Evolutionary conservation across 1,139 yeast species (phyloP).

Genomic region (Geotrichum reessii): DNA sequence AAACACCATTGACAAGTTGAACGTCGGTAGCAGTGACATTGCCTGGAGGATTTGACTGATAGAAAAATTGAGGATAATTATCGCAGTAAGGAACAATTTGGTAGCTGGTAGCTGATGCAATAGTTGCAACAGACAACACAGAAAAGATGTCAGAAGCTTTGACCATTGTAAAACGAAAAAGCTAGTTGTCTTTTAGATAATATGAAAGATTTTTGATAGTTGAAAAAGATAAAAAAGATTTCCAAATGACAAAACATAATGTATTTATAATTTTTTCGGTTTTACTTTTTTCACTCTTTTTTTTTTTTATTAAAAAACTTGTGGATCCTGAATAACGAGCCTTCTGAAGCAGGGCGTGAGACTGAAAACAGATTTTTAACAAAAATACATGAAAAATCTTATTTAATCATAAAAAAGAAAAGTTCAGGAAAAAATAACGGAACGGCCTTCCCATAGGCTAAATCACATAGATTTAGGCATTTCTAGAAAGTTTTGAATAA

Average conservation of each 20-base stretch:
- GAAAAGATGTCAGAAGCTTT: not conserved
- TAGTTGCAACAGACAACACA: not conserved
- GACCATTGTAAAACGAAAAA: not conserved
- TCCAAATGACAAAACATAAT: too few relatives aligned
- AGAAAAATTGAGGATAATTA: not conserved
- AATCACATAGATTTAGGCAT: too few relatives aligned
- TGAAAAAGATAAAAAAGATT: not conserved
- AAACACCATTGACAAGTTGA: slow-evolving; percentile 5
- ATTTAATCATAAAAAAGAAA: too few relatives aligned
- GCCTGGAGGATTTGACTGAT: slow-evolving; percentile 2
- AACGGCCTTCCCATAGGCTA: too few relatives aligned
- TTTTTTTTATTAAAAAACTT: too few relatives aligned
- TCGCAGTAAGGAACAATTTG: slow-evolving; percentile 3
- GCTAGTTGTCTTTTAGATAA: not conserved
- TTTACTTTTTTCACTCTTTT: too few relatives aligned
- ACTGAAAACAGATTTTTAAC: too few relatives aligned
- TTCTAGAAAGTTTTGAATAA: too few relatives aligned
- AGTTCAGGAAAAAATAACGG: too few relatives aligned
- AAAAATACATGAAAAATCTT: not conserved
- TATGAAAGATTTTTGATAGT: not conserved
- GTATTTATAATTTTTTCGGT: not conserved
- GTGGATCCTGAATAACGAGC: not conserved
- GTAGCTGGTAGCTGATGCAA: slow-evolving; percentile 6
- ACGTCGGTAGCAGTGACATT: slow-evolving; percentile 5
- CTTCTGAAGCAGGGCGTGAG: not conserved